Evolutionary conservation across 768 basidiomycete species (phyloP), one percentile per base, ranked within the genome.

Genomic region (Favolaschia claudopus): DNA sequence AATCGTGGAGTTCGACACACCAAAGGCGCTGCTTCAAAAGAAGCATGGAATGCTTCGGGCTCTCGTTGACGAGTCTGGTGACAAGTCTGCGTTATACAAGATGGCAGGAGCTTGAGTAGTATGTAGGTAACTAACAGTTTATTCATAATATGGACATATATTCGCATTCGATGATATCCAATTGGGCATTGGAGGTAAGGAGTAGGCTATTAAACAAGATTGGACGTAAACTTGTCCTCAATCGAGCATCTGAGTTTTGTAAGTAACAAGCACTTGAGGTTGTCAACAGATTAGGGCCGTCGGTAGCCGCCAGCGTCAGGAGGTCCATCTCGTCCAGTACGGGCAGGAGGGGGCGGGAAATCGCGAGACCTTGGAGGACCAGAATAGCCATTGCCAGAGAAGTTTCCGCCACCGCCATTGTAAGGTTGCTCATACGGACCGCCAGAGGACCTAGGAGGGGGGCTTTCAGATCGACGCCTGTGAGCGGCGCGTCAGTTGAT

Each of bases 391-490:
- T 85, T 85, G 67, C 74, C 69, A 58, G 79, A 64, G 48, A 71
- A 81, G 63, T 72, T 57, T 19, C 45, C 52, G 17, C 47, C 31
- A 54, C 71, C 66, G 51, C 68, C 70, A 44, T 81, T 69, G 66
- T 87, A 86, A 36, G 76, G 71, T 58, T 71, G 66, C 46, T 89
- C 86, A 72, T 88, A 89, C 47, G 76, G 72, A 65, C 65, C 67
- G 22, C 72, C 71, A 67, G 74, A 72, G 58, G 84, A 76, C 38
- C 85, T 79, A 55, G 82, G 75, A 60, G 83, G 81, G 54, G 88
- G 89, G 66, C 91, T 92, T 66, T 85, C 81, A 31, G 91, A 93
- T 49, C 91, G 88, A 65, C 91, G 88, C 55, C 89, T 89, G 58
- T 29, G 22, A 49, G 19, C 48, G 36, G 19, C 24, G n/a, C n/a